These are phyloP conservation scores for Nannochloropsis limnetica DNA, from an alignment of 352 stramenopile genomes.

Conservation along the genomic window DNA sequence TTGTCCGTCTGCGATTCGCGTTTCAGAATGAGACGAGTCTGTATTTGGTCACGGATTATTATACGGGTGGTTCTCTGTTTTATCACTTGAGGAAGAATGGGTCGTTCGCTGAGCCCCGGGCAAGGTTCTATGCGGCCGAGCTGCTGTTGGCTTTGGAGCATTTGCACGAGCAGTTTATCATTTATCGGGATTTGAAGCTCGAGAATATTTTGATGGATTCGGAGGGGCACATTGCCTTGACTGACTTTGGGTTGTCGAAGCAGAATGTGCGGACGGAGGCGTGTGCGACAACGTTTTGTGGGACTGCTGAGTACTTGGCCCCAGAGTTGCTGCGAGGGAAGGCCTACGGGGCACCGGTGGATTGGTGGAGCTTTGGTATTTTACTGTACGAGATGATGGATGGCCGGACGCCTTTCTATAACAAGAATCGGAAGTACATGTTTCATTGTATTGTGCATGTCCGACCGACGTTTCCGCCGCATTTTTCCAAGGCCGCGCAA, in stretches of 20 bases:
- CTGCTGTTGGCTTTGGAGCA: slow-evolving; percentile 78
- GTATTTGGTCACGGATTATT: slow-evolving; percentile 83
- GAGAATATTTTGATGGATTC: slow-evolving; percentile 87
- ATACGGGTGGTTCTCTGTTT: slow-evolving; percentile 77
- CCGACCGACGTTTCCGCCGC: slow-evolving; percentile 55
- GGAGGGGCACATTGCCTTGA: slow-evolving; percentile 78
- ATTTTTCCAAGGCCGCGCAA: slow-evolving; percentile 76
- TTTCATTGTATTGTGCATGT: slow-evolving; percentile 75
- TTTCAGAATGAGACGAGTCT: slow-evolving; percentile 84
- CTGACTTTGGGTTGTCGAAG: slow-evolving; percentile 82
- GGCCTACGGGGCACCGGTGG: slow-evolving; percentile 74
- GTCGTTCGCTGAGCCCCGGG: slow-evolving; percentile 73
- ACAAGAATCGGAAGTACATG: slow-evolving; percentile 85
- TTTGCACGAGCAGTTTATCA: slow-evolving; percentile 79
- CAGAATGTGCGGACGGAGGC: slow-evolving; percentile 74
- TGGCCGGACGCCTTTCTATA: slow-evolving; percentile 82
- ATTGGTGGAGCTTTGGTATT: slow-evolving; percentile 84
- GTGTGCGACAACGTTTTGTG: slow-evolving; percentile 79
- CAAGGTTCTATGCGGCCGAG: slow-evolving; percentile 77
- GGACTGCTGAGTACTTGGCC: slow-evolving; percentile 81
- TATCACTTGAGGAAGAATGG: slow-evolving; percentile 78
- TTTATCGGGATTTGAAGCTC: slow-evolving; percentile 83
- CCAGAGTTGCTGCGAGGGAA: slow-evolving; percentile 75
- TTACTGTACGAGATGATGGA: slow-evolving; percentile 89
- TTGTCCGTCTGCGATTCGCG: slow-evolving; percentile 78